Base-by-base conservation (phyloP, 2,329 filamentous ascomycete genomes). In the Aphanocladium album region DNA sequence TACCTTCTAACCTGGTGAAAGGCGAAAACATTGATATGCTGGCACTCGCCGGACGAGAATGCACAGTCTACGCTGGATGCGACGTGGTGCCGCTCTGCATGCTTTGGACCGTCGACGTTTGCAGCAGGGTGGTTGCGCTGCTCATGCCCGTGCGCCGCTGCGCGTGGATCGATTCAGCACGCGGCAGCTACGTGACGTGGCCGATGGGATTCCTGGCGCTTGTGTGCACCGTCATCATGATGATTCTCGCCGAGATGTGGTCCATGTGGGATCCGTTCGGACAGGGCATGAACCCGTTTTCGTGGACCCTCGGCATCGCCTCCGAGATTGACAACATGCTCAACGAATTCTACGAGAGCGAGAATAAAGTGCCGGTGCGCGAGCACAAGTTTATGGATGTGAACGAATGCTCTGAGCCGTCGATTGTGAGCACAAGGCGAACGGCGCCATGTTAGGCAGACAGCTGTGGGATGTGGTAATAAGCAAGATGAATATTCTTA, bases 301-400 rank as follows among this genome's bases (percentile, higher is more conserved):
- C 64, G 17, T 72, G 67, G 66, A 68, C 67, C 1, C 59, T 70
- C 19, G 67, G 67, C 3, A 64, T 71, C n/a, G 70, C 69, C 2
- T 65, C 39, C 12, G 70, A 71, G 47, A 63, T 71, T 57, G 69
- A 71, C 60, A 60, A 61, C 23, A 65, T 71, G 61, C 35, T 71
- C 37, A 67, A 69, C 30, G 68, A 71, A 25, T 70, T 65, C 56
- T 63, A 67, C 53, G 68, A 69, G 55, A 45, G 60, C 17, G 66
- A 69, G 39, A 35, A 14, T 6, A 45, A 30, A 19, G 21, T 43
- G 16, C 51, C 39, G 5, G 30, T 25, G 14, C 53, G 53, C 27
- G 30, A 47, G 30, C 53, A 56, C 27, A 33, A 7, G 16, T 56
- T 23, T n/a, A 35, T 56, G 53, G n/a, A 56, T 11, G 23, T 23